Evolutionary conservation across 768 basidiomycete genomes (phyloP).

Genomic region (Sarcodon aspratus): DNA sequence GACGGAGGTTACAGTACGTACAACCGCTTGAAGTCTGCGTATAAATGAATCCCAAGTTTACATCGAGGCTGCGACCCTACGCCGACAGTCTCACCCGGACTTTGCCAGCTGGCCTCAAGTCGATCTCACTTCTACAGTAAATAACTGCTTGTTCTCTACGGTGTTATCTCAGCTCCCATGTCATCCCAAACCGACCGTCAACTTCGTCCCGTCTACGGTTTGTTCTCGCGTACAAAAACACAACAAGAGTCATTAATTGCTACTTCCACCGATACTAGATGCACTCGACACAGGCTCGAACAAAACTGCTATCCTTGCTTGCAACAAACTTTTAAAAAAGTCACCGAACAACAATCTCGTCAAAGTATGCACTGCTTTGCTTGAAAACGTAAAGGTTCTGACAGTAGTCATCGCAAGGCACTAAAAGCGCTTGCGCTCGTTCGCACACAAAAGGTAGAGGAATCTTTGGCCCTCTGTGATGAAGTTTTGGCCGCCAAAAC

Average conservation of each 20-base stretch:
- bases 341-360: conserved; percentile 62
- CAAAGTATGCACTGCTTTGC: conserved; percentile 33
- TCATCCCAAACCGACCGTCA: conserved; percentile 68
- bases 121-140: not conserved
- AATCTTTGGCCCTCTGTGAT: conserved; percentile 67
- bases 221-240: conserved; percentile 9
- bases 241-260: not conserved
- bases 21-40: too few relatives aligned
- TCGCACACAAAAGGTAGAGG: conserved; percentile 78
- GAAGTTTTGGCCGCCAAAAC: conserved; percentile 68
- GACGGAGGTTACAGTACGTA: not conserved
- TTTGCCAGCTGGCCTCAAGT: not conserved
- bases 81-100: not conserved
- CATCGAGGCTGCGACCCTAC: too few relatives aligned
- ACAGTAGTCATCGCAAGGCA: conserved; percentile 33
- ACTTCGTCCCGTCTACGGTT: conserved; percentile 79
- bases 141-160: not conserved
- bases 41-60: too few relatives aligned
- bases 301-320: conserved; percentile 75
- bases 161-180: conserved; percentile 20
- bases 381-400: not conserved
- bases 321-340: conserved; percentile 85
- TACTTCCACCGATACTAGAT: conserved; percentile 32
- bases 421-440: conserved; percentile 79
- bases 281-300: conserved; percentile 79